Evolutionary conservation across 78 protist species (phyloP), one percentile per base, ranked within the genome.

Genomic region (Tieghemostelium lacteum): DNA sequence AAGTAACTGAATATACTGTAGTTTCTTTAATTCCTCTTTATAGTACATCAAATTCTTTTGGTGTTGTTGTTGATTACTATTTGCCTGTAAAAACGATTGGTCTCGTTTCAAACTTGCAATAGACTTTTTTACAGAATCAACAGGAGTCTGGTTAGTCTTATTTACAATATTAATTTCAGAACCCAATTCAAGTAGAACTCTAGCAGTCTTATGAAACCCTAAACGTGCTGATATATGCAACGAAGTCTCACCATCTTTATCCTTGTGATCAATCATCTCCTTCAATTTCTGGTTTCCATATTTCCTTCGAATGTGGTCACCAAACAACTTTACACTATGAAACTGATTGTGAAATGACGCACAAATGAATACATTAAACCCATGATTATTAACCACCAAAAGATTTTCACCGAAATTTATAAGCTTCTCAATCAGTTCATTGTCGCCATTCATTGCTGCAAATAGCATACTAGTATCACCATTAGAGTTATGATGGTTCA

Each of bases 361-460:
- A 39, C 88, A 80, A 20, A 70, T 67, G 37, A 80, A 54, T 12
- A 80, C 88, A 40, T 80, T 80, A 69, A 80, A 80, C 7, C 76
- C 76, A 55, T 80, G 73, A 24, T 54, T 29, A 40, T 80, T 80
- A 6, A 52, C 36, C 8, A 37, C 67, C 0, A 42, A 31, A 22
- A 80, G 40, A 67, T 67, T 69, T 29, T 80, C 88, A 3, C 76
- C 76, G 63, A 22, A 57, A 5, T 31, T 26, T 1, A 26, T 19
- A 39, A 80, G 45, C 19, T 29, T 39, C 24, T 80, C 88, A 5
- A 80, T 52, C 55, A 80, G n/a, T 40, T 6, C 10, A 55, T 24
- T 37, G 36, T 80, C 88, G 7, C 88, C 88, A 37, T 80, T 80
- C 88, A 80, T 80, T 36, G 88, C 75, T 0, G 88, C 88, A 29